These are phyloP conservation scores for Trichomonas tenax DNA, from an alignment of 208 protist species.

Conservation along the genomic window DNA sequence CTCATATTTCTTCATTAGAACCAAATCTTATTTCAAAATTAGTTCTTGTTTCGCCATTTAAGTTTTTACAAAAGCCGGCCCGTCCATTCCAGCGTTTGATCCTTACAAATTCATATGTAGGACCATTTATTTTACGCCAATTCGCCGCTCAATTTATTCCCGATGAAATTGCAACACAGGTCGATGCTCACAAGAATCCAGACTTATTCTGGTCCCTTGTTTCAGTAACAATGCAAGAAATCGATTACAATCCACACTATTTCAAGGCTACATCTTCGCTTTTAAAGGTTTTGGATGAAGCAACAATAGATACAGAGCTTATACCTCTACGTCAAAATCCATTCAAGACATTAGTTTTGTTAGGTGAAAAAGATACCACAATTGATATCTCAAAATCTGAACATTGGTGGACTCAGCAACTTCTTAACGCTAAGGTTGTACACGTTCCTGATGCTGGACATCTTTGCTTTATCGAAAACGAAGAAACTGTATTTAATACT, in stretches of 20 bases:
- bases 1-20: neutral
- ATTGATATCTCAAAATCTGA: neutral
- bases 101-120: neutral
- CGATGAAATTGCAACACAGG: neutral
- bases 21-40: neutral
- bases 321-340: neutral
- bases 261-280: neutral
- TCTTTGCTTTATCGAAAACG: neutral
- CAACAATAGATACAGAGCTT: neutral
- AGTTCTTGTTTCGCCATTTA: neutral
- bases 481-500: neutral
- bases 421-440: neutral
- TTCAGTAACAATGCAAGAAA: neutral
- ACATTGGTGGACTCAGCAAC: neutral
- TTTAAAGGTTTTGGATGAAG: neutral
- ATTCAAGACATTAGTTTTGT: neutral
- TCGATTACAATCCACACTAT: neutral
- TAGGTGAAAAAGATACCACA: neutral
- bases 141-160: neutral
- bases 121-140: neutral
- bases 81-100: neutral
- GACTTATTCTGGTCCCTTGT: neutral
- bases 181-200: neutral
- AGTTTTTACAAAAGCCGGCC: neutral
- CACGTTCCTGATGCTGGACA: neutral